Percentiles rank a stretch among this genome's conserved stretches.
These are phyloP conservation scores for Populus nigra DNA, from an alignment of 345 rosid genomes.

Conservation along the genomic window DNA sequence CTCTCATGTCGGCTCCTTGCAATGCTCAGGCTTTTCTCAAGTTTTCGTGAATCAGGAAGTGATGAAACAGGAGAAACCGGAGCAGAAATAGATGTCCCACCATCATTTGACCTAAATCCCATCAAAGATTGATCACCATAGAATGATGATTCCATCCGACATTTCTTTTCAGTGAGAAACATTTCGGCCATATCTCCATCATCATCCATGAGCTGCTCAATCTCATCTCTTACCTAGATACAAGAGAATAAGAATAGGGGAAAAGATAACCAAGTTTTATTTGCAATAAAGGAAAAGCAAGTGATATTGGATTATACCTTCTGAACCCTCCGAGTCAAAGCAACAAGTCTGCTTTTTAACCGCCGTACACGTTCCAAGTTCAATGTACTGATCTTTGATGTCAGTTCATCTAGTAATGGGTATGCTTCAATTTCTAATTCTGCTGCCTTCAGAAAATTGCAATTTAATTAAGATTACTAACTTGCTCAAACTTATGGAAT, in stretches of 20 bases:
- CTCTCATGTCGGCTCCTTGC: constrained; percentile 95
- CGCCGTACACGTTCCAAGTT: constrained; percentile 94
- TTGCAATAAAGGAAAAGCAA: not conserved
- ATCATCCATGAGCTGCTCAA: constrained; percentile 99
- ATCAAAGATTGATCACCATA: constrained; percentile 74
- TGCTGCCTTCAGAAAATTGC: constrained; percentile 66
- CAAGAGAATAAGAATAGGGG: not conserved
- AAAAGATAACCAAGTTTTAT: constrained; percentile 5
- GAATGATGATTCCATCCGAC: constrained; percentile 70
- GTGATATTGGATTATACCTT: constrained; percentile 46
- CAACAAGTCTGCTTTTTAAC: constrained; percentile 95
- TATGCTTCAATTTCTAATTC: constrained; percentile 99
- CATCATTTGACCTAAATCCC: constrained; percentile 75
- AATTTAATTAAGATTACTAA: constrained; percentile 20
- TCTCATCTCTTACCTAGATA: constrained; percentile 91
- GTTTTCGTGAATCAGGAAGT: constrained; percentile 71
- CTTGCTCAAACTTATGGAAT: constrained; percentile 13
- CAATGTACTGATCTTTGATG: constrained; percentile 93
- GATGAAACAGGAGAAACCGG: constrained; percentile 96
- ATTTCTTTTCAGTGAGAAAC: constrained; percentile 97
- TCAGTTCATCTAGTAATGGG: constrained; percentile 90
- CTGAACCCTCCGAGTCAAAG: constrained; percentile 90
- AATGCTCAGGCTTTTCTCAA: constrained; percentile 82
- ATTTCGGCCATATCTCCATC: constrained; percentile 99
- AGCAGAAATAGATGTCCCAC: constrained; percentile 67